Conservation (phyloP, 1,284 basidiomycete genomes). For the Puccinia novopanici region DNA sequence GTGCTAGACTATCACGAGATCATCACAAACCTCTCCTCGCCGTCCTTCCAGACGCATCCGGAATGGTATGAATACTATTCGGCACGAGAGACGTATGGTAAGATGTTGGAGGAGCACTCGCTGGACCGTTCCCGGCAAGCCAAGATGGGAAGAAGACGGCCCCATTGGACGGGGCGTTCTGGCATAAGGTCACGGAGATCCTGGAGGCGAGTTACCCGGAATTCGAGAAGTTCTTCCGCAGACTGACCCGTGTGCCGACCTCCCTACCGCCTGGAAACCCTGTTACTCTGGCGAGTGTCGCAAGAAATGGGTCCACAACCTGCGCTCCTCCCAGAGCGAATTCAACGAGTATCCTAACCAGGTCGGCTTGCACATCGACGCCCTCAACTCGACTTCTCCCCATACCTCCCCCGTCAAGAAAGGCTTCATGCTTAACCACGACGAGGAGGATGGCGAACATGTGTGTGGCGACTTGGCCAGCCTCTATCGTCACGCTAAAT, state of each 20-base stretch:
- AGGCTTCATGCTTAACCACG: conserved; percentile 1
- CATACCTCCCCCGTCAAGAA: not conserved
- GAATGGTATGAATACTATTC: conserved; percentile 67
- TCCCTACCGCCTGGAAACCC: conserved; percentile 32
- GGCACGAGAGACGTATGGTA: conserved; percentile 63
- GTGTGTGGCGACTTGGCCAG: conserved; percentile 50
- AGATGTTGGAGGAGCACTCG: conserved; percentile 49
- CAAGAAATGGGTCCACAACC: conserved; percentile 49
- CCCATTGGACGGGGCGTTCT: conserved; percentile 64
- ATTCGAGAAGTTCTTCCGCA: conserved; percentile 45
- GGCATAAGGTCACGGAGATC: too few species aligned
- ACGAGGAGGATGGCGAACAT: conserved; percentile 50
- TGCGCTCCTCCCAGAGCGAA: conserved; percentile 46
- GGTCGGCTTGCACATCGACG: conserved; percentile 39
- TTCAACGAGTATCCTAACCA: conserved; percentile 46
- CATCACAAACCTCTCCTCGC: conserved; percentile 57
- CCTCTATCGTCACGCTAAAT: conserved; percentile 36
- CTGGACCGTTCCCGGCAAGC: conserved; percentile 13
- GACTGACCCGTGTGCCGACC: conserved; percentile 29
- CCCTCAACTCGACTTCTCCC: not conserved
- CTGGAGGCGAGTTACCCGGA: conserved; percentile 32
- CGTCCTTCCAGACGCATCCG: conserved; percentile 59
- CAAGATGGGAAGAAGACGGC: conserved; percentile 32
- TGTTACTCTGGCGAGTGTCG: conserved; percentile 49
- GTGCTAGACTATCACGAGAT: conserved; percentile 64